Base-by-base conservation (phyloP, 257 asterid species). In the Thymus quinquecostatus region DNA sequence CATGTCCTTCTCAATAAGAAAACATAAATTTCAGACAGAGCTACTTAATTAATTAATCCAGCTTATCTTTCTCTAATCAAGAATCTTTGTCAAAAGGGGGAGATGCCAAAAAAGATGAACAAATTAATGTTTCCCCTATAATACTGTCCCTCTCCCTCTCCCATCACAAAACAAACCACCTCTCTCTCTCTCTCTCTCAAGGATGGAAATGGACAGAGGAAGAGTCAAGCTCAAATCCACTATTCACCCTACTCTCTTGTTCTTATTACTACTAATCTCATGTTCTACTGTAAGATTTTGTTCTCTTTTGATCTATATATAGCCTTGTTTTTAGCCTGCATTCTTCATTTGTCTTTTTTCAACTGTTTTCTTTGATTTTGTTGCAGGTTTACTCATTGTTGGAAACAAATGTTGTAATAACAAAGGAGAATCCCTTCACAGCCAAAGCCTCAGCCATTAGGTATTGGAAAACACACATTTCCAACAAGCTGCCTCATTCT, bases 381-480 rank as follows among this genome's bases (percentile, higher is more conserved):
- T 66, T 77, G 83, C 85, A 91, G 96, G 87, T 66, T 7, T 13
- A 41, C 72, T 72, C 92, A 64, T 66, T 69, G 78, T 80, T 73
- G 36, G 72, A 76, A 70, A 50, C 70, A 51, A 58, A 75, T 49
- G 50, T 49, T 45, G 40, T 58, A 27, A 64, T n/a, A 60, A 34
- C 77, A 7, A 85, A 86, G 49, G 77, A 73, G 30, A 90, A 86
- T 30, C 97, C 98, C 21, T 88, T 90, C 34, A 80, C 98, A 27
- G 70, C 87, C 21, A 87, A 74, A 64, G 88, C 98, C 38, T 85
- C 91, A 2, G 67, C 87, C 2, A 71, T 87, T 60, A 78, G 98
- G 10, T 92, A 92, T 49, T 92, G 96, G 96, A 83, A 75, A 40
- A 77, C 76, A n/a, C 95, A 84, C 80, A 82, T 90, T 50, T 77